These are phyloP conservation scores for Ceratocystis harringtonii DNA, from an alignment of 2,329 filamentous ascomycete genomes.

Conservation along the genomic window DNA sequence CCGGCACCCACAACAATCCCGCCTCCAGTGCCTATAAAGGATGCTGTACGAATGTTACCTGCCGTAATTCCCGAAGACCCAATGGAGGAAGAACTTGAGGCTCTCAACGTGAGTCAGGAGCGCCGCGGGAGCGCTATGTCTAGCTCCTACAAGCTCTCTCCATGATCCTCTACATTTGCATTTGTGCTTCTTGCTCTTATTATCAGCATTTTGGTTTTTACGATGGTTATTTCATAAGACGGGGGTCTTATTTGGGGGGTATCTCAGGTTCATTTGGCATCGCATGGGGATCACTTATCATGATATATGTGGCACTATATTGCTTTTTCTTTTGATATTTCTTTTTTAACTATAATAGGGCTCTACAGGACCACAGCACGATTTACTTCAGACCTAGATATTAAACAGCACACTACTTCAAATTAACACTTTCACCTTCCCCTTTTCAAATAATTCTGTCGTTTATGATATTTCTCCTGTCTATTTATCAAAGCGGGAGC, in stretches of 20 bases:
- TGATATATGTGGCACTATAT: neutral
- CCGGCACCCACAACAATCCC: neutral
- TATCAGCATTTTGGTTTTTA: neutral
- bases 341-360: neutral
- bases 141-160: slow-evolving; percentile 12
- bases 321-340: neutral
- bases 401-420: neutral
- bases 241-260: neutral
- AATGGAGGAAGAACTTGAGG: slow-evolving; percentile 11
- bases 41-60: slow-evolving; percentile 7
- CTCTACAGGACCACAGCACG: slow-evolving; percentile 3
- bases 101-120: neutral
- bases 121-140: slow-evolving; percentile 10
- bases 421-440: neutral
- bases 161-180: neutral
- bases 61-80: slow-evolving; percentile 15
- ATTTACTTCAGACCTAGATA: neutral
- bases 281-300: neutral
- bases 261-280: neutral
- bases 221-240: neutral
- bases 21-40: slow-evolving; percentile 8
- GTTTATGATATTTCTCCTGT: neutral
- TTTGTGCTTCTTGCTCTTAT: neutral
- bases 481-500: neutral
- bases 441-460: neutral